phyloP scores from a whole-genome alignment of 2,329 filamentous ascomycete genomes.

The Lachnellula subtilissima region DNA sequence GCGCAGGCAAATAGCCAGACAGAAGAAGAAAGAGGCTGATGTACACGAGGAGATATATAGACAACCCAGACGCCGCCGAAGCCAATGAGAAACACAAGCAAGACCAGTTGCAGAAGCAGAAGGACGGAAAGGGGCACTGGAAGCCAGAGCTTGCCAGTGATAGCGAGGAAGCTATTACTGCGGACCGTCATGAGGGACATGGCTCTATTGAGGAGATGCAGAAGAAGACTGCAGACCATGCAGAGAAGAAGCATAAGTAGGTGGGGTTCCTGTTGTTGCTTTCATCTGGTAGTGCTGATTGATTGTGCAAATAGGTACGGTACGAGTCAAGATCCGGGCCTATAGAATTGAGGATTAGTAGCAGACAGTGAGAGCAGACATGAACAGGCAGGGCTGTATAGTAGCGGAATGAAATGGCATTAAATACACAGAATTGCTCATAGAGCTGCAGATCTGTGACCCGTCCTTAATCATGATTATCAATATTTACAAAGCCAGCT shows the following conservation, averaged over 20 bases:
- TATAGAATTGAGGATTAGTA: slow-evolving; percentile 9
- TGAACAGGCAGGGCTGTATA: not conserved
- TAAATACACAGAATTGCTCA: not conserved
- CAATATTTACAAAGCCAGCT: not conserved
- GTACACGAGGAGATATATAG: slow-evolving; percentile 2
- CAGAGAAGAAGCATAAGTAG: slow-evolving; percentile 35
- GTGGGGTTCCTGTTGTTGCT: slow-evolving; percentile 8
- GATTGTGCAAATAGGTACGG: slow-evolving; percentile 20
- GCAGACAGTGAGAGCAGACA: not conserved
- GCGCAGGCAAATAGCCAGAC: not conserved
- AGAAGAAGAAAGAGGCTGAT: not conserved
- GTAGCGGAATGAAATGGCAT: not conserved
- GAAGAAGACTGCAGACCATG: slow-evolving; percentile 51
- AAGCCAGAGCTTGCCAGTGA: slow-evolving; percentile 71
- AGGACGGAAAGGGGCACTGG: slow-evolving; percentile 68
- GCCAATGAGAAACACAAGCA: slow-evolving; percentile 55
- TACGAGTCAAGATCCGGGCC: slow-evolving; percentile 25
- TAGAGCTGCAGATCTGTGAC: too few relatives aligned
- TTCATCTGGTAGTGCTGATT: slow-evolving; percentile 2
- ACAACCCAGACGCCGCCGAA: slow-evolving; percentile 31
- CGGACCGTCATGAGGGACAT: slow-evolving; percentile 18
- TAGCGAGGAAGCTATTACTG: slow-evolving; percentile 65
- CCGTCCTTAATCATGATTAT: too few relatives aligned
- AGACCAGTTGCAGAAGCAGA: slow-evolving; percentile 60
- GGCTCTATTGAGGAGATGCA: slow-evolving; percentile 52